Evolutionary conservation across 352 stramenopile genomes (phyloP).

Genomic region (Globisporangium alternatum): DNA sequence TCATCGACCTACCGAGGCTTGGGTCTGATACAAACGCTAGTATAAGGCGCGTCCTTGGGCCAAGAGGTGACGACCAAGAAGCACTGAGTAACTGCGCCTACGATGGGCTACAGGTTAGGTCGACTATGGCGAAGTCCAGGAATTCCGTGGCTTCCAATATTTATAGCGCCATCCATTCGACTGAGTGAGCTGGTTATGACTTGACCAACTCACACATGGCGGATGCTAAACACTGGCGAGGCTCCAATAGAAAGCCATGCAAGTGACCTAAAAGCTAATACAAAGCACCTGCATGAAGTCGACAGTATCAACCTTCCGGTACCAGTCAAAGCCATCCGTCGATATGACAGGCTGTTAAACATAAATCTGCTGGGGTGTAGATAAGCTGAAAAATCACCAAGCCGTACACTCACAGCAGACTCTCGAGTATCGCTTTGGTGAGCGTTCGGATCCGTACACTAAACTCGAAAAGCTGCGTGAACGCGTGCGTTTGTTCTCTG

Average conservation of each 20-base stretch:
- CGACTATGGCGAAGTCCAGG: neutral
- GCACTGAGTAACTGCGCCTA: neutral
- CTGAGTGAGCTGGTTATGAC: no score
- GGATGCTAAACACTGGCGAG: no score
- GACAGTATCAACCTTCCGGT: no score
- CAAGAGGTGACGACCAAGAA: neutral
- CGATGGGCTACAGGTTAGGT: neutral
- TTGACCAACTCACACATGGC: no score
- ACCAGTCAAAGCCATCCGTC: no score
- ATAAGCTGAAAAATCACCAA: neutral
- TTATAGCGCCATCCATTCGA: no score
- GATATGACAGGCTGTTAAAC: no score
- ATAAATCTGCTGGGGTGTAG: neutral
- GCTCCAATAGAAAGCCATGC: no score
- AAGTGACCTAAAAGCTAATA: no score
- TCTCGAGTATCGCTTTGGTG: neutral
- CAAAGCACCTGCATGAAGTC: no score
- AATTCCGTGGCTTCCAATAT: neutral
- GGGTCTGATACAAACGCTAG: no score
- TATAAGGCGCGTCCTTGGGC: neutral
- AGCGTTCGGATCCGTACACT: neutral
- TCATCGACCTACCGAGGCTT: no score
- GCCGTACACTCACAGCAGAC: neutral
- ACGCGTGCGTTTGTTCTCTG: neutral
- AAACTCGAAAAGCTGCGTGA: neutral